Evolutionary conservation across 345 rosid species (phyloP).

Genomic region (Camelina neglecta): DNA sequence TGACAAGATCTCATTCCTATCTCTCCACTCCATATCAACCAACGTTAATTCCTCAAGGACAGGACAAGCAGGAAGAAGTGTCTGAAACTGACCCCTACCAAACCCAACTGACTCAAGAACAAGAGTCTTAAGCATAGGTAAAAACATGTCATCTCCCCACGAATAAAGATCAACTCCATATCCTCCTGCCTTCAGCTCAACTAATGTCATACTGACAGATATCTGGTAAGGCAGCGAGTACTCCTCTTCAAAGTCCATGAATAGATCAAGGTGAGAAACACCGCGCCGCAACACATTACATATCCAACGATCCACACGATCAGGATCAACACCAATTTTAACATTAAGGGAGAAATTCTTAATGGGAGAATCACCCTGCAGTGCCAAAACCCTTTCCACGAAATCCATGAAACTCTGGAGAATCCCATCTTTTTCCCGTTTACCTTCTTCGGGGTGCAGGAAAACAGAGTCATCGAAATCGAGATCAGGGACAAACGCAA

Average conservation of each 20-base stretch:
- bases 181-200: slow-evolving; percentile 11
- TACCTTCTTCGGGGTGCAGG: not conserved
- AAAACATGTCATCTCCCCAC: slow-evolving; percentile 28
- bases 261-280: slow-evolving; percentile 34
- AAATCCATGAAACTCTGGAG: slow-evolving; percentile 19
- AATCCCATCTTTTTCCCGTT: not conserved
- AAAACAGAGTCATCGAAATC: slow-evolving; percentile 25
- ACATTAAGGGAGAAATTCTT: slow-evolving; percentile 17
- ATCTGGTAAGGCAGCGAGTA: slow-evolving; percentile 32
- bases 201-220: slow-evolving; percentile 26
- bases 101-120: slow-evolving; percentile 21
- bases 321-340: slow-evolving; percentile 28
- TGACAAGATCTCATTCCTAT: slow-evolving; percentile 32
- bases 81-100: slow-evolving; percentile 38
- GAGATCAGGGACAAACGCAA: slow-evolving; percentile 31
- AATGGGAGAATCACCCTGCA: slow-evolving; percentile 24
- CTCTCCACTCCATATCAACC: slow-evolving; percentile 35
- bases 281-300: slow-evolving; percentile 28
- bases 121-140: slow-evolving; percentile 33
- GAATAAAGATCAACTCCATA: slow-evolving; percentile 22
- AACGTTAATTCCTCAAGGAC: slow-evolving; percentile 25
- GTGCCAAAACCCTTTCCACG: slow-evolving; percentile 22
- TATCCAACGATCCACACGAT: slow-evolving; percentile 35
- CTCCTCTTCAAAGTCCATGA: not conserved
- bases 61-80: slow-evolving; percentile 38